Percentiles rank a stretch among this genome's conserved stretches.
These are phyloP conservation scores for Aspergillus sergii DNA, from an alignment of 2,329 filamentous ascomycete genomes.

Conservation along the genomic window DNA sequence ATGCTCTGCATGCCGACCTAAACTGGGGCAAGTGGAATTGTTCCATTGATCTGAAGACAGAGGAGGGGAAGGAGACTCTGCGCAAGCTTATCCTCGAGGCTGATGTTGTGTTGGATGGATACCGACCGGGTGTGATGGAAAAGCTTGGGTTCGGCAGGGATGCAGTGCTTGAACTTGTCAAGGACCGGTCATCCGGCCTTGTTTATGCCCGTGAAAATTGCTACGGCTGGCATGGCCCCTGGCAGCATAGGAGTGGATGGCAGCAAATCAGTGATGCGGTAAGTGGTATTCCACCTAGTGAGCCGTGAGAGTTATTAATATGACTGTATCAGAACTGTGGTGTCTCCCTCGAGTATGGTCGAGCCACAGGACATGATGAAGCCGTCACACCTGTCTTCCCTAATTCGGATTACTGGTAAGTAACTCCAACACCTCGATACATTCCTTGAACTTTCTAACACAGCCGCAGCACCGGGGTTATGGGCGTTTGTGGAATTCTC, in stretches of 20 bases:
- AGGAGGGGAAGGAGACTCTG: conserved; percentile 57
- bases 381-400: conserved; percentile 50
- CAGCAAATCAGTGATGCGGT: conserved; percentile 72
- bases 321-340: conserved; percentile 35
- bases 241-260: conserved; percentile 68
- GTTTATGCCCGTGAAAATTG: conserved; percentile 75
- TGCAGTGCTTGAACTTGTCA: conserved; percentile 56
- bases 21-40: conserved; percentile 72
- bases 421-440: too few relatives aligned
- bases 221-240: conserved; percentile 67
- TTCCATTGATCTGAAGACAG: conserved; percentile 64
- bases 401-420: conserved; percentile 49
- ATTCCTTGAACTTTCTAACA: background rate
- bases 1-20: conserved; percentile 73
- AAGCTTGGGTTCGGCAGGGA: conserved; percentile 65
- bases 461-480: conserved; percentile 1
- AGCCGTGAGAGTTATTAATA: background rate
- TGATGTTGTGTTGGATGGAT: conserved; percentile 71
- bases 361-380: conserved; percentile 51
- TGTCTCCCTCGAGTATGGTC: conserved; percentile 50
- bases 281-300: conserved; percentile 30
- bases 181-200: conserved; percentile 62
- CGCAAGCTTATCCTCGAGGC: conserved; percentile 63
- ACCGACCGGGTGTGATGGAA: conserved; percentile 67
- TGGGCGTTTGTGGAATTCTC: background rate